Evolutionary conservation across 176 grass and related monocot genomes (phyloP), one percentile per base, ranked within the genome.

Genomic region (Carex pumila): DNA sequence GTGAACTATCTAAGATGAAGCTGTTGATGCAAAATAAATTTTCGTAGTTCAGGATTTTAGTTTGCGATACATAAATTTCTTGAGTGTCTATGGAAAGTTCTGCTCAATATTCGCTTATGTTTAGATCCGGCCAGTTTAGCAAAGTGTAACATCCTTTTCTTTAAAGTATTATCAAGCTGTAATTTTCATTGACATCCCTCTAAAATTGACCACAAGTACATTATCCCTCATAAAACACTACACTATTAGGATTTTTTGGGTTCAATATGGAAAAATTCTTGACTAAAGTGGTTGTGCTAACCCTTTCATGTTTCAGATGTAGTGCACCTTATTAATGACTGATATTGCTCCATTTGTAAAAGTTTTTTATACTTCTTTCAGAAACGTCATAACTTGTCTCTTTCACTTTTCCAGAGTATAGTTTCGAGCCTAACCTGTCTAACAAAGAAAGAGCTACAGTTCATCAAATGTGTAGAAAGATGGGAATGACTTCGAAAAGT

Each of bases 401-500:
- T n/a, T 64, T 84, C 7, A 69, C 54, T 37, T 61, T 80, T 95
- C 84, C 93, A 95, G 95, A 74, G 31, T 87, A 93, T 75, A 87
- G 68, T 72, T 98, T 95, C 79, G 92, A 95, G 65, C 77, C 91
- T 88, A 83, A 39, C 87, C 70, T 95, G 64, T 89, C 91, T 29
- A 95, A 85, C 12, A 36, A 67, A 83, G 95, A 98, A 78, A 85
- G 95, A 76, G 89, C 80, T 32, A 76, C 81, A 79, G 79, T 98
- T 84, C 95, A 98, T 87, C 4, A 62, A 49, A 85, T 93, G 86
- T 98, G 92, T 80, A 84, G 17, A 81, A 93, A 90, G 87, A 90
- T 98, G 89, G 95, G 95, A 79, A 90, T 98, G 89, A 39, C 12
- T 89, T 95, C 95, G 6, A 95, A 89, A 86, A 98, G 95, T 92